Evolutionary conservation across 768 basidiomycete genomes (phyloP), one percentile per base, ranked within the genome.

Genomic region (Trametes cinnabarina): DNA sequence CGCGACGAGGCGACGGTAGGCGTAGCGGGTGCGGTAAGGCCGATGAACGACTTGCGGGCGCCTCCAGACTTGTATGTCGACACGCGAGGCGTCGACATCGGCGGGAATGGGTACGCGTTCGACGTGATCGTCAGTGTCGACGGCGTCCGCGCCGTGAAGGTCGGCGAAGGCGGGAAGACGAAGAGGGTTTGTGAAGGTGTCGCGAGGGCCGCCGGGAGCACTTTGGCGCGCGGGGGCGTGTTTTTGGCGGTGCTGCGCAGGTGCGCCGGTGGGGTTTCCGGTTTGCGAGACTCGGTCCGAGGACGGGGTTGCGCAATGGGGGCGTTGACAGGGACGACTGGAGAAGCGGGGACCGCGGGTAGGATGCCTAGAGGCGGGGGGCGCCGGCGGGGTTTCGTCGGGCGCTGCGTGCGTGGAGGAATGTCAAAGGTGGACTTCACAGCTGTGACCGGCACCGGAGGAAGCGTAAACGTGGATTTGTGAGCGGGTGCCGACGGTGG

Each of bases 141-240:
- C 25, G 92, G 89, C 50, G 87, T 90, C 37, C 73, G 81, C 43
- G 83, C 60, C 65, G 77, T 78, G 47, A 67, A 65, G 26, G 70
- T 79, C 72, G 82, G 90, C 4, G 90, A 92, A 30, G 91, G 90
- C 1, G 91, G 91, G 68, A 93, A 93, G 35, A 93, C 86, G 64
- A 93, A 92, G 44, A 93, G 77, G 0, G 91, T 93, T 68, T 93
- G 92, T 1, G 90, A 90, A 30, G 88, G 87, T 32, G 86, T 81
- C 44, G 77, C 71, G 37, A 76, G 30, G 30, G 7, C 66, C 35
- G 50, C 34, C 23, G 64, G 53, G 30, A 54, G 41, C 28, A 42
- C 25, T 46, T 42, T 52, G 49, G 55, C 57, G 52, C 66, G 66
- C 51, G 68, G 70, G 20, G 57, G 58, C 52, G 44, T 58, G 3